Conservation (phyloP, 208 protist species). For the Novymonas esmeraldas region DNA sequence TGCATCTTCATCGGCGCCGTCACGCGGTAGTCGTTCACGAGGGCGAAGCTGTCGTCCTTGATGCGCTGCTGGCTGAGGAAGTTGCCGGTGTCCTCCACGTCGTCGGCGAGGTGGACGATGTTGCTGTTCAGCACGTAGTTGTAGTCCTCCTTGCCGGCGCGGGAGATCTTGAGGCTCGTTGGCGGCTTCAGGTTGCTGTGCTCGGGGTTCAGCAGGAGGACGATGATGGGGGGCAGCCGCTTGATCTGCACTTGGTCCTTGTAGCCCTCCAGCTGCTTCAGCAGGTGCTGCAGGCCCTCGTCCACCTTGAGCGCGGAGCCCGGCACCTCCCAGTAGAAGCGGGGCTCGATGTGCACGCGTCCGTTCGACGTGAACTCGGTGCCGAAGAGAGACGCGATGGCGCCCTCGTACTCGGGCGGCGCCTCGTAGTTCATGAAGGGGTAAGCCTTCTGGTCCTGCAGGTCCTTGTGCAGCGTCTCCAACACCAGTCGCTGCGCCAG, state of each 20-base stretch:
- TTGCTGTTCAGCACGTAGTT: slow-evolving; percentile 90
- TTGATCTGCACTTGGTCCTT: slow-evolving; percentile 85
- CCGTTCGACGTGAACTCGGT: slow-evolving; percentile 83
- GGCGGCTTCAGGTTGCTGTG: slow-evolving; percentile 87
- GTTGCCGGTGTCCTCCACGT: slow-evolving; percentile 84
- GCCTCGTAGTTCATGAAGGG: slow-evolving; percentile 69
- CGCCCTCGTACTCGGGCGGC: slow-evolving; percentile 70
- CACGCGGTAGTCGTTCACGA: slow-evolving; percentile 91
- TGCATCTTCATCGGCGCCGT: slow-evolving; percentile 72
- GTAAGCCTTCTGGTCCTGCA: slow-evolving; percentile 83
- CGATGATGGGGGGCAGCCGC: slow-evolving; percentile 87
- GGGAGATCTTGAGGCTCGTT: slow-evolving; percentile 81
- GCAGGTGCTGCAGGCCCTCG: slow-evolving; percentile 89
- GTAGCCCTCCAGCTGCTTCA: slow-evolving; percentile 86
- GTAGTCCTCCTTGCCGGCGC: slow-evolving; percentile 80
- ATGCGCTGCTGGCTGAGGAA: slow-evolving; percentile 91
- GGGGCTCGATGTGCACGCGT: slow-evolving; percentile 72
- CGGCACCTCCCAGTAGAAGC: slow-evolving; percentile 91
- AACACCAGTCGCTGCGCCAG: slow-evolving; percentile 65
- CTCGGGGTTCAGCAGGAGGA: slow-evolving; percentile 89
- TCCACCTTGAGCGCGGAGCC: slow-evolving; percentile 89
- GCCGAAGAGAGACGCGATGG: slow-evolving; percentile 81
- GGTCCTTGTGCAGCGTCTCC: slow-evolving; percentile 75
- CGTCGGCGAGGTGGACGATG: slow-evolving; percentile 88
- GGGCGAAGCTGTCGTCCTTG: slow-evolving; percentile 76